Conservation (phyloP, 176 grass and related monocot genomes). For the Leersia perrieri region DNA sequence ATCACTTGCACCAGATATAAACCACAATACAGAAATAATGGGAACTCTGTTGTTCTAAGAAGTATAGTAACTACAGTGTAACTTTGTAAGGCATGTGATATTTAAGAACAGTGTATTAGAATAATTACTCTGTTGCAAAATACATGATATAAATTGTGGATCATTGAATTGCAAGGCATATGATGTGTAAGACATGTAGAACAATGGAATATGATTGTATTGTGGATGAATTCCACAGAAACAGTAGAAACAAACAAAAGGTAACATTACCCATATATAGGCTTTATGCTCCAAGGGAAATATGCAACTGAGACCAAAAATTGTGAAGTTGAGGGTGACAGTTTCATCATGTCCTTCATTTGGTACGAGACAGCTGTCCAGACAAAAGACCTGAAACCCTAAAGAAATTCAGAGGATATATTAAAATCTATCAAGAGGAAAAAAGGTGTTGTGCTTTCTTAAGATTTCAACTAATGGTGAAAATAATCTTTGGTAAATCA, state of each 20-base stretch:
- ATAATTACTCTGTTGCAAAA: neutral
- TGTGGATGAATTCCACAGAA: neutral
- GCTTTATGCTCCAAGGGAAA: constrained; percentile 84
- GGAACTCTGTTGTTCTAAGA: neutral
- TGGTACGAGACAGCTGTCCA: constrained; percentile 82
- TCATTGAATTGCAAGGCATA: no score
- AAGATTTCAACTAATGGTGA: neutral
- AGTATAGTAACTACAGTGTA: neutral
- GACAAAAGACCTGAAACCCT: constrained; percentile 82
- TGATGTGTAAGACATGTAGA: no score
- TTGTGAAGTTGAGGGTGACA: constrained; percentile 66
- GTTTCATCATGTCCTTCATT: constrained; percentile 78
- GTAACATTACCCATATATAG: constrained; percentile 62
- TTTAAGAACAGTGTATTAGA: neutral
- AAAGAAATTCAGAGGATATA: constrained; percentile 5
- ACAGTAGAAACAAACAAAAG: neutral
- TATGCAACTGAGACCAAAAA: constrained; percentile 67
- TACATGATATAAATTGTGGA: no score
- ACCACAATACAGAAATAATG: neutral
- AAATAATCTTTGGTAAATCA: neutral
- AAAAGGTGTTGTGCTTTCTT: neutral
- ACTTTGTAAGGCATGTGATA: neutral
- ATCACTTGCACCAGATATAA: neutral
- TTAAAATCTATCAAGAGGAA: neutral
- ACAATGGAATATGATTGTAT: no score